Evolutionary conservation across 2,329 filamentous ascomycete species (phyloP), one percentile per base, ranked within the genome.

Genomic region (Fusarium tuaranense): DNA sequence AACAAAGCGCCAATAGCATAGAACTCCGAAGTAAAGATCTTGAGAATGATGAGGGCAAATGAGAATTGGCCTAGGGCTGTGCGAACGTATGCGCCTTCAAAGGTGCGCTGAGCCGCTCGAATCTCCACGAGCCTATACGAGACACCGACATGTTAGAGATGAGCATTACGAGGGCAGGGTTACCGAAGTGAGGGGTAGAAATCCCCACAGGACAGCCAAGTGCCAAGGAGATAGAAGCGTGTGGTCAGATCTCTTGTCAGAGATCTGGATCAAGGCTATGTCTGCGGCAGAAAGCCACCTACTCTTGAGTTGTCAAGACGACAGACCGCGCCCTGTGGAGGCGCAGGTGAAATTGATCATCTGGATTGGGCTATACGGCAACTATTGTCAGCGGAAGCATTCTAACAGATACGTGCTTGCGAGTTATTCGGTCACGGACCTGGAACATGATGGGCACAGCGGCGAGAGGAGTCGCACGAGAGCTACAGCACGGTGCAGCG

Each of bases 1-100:
- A 98, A 98, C 36, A 99, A 88, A 8, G 97, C 97, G n/a, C 97
- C 97, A 73, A 98, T 98, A 76, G 93, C 92, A 84, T 98, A 98
- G 87, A 99, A 98, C 81, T 98, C 97, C 63, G 92, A 90, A 10
- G 95, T 98, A 86, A 99, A 98, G 83, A 99, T 97, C 86, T 97
- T 98, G 67, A 84, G 78, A 63, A 99, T 94, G 73, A 99, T 92
- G 60, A 99, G 91, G 22, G 96, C 92, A 83, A 99, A 98, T 67
- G 94, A 96, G 86, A 98, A 98, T 80, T 98, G 95, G 4, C 94
- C 94, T 22, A 99, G 90, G 4, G 96, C 95, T 0, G 97, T 99
- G 71, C 97, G 94, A 80, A 98, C 93, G 84, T 98, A 99, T 25
- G 97, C 97, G 25, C 97, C 97, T 84, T 99, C 97, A 79, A 98